These are phyloP conservation scores for Dioscorea zingiberensis DNA, from an alignment of 106 monocot genomes.

Conservation along the genomic window DNA sequence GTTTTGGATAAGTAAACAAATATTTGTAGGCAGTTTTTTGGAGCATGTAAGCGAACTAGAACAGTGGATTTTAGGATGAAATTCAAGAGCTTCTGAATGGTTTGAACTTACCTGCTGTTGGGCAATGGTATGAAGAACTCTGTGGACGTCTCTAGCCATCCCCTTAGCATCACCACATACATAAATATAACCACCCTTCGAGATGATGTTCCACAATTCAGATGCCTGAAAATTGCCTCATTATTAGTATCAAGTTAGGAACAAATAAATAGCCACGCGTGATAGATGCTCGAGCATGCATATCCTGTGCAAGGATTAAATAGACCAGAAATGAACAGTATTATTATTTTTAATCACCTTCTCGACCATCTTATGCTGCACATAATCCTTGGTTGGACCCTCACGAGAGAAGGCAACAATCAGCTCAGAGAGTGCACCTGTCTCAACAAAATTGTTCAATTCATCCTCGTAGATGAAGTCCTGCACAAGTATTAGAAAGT, in stretches of 20 bases:
- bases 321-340: neutral
- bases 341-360: slow-evolving; percentile 26
- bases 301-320: too few species aligned
- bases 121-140: slow-evolving; percentile 69
- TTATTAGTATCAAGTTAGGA: neutral
- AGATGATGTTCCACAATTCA: slow-evolving; percentile 70
- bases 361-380: slow-evolving; percentile 86
- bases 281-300: slow-evolving; percentile 4
- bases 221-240: slow-evolving; percentile 38
- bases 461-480: slow-evolving; percentile 93
- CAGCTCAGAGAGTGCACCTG: slow-evolving; percentile 68
- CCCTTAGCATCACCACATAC: slow-evolving; percentile 97
- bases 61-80: too few species aligned
- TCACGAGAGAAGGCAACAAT: slow-evolving; percentile 84
- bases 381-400: slow-evolving; percentile 74
- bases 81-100: too few species aligned
- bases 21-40: too few species aligned
- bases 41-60: too few species aligned
- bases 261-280: neutral
- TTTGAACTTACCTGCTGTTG: slow-evolving; percentile 53
- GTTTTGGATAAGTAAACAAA: too few species aligned
- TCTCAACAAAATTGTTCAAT: slow-evolving; percentile 58
- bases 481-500: slow-evolving; percentile 19
- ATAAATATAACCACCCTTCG: slow-evolving; percentile 63
- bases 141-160: slow-evolving; percentile 91